These are phyloP conservation scores for Senna tora DNA, from an alignment of 306 rosid species.

Conservation along the genomic window DNA sequence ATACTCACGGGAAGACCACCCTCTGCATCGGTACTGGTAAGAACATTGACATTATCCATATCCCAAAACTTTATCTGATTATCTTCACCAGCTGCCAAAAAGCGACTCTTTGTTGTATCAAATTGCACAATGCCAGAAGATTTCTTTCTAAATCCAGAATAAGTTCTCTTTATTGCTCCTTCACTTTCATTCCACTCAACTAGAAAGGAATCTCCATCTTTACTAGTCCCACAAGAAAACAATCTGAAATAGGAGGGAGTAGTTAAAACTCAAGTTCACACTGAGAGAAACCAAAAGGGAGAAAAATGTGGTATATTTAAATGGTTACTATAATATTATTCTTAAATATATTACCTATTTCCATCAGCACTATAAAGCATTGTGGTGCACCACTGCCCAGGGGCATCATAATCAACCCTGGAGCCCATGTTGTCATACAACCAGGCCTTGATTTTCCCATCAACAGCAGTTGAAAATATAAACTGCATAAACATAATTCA, in stretches of 20 bases:
- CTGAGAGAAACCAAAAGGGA: not conserved
- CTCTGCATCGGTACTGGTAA: constrained; percentile 63
- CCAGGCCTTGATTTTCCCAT: constrained; percentile 87
- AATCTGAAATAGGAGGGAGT: constrained; percentile 48
- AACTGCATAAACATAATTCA: constrained; percentile 50
- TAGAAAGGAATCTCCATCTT: constrained; percentile 71
- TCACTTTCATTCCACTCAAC: constrained; percentile 89
- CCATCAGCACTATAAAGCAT: constrained; percentile 77
- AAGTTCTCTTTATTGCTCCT: constrained; percentile 62
- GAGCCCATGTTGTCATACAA: constrained; percentile 67
- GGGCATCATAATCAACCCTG: constrained; percentile 72
- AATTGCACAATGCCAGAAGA: constrained; percentile 71
- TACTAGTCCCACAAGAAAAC: constrained; percentile 89
- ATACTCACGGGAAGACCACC: constrained; percentile 79
- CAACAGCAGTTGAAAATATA: constrained; percentile 69
- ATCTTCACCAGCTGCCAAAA: constrained; percentile 84
- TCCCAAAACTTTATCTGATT: constrained; percentile 82
- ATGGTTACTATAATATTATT: not conserved
- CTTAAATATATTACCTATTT: constrained; percentile 57
- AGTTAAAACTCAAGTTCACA: constrained; percentile 29
- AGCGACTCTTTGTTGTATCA: constrained; percentile 65
- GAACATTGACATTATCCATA: constrained; percentile 55
- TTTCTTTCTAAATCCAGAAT: constrained; percentile 66
- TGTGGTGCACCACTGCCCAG: constrained; percentile 72
- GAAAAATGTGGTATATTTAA: not conserved